These are phyloP conservation scores for Naegleria gruberi DNA, from an alignment of 208 protist species.

Conservation along the genomic window DNA sequence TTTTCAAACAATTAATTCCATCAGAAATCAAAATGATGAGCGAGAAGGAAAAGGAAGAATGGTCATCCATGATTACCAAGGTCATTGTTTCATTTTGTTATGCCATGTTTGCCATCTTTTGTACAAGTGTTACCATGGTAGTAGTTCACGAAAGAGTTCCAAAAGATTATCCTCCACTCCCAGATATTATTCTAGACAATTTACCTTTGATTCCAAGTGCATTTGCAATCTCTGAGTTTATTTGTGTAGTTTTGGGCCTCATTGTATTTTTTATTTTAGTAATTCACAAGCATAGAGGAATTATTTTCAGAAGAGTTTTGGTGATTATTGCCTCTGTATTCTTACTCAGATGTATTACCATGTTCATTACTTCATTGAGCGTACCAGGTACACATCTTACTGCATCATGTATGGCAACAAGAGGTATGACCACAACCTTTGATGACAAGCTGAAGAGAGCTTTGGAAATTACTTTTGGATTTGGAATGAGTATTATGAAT, in stretches of 20 bases:
- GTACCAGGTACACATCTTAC: constrained; percentile 27
- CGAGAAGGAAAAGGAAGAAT: background rate
- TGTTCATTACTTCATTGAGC: constrained; percentile 24
- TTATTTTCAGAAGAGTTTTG: constrained; percentile 25
- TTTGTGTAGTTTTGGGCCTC: background rate
- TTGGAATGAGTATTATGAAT: constrained; percentile 26
- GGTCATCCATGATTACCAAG: background rate
- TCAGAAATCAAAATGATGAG: background rate
- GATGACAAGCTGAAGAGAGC: constrained; percentile 25
- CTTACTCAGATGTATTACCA: constrained; percentile 27
- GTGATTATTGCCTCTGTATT: constrained; percentile 26
- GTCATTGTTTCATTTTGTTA: background rate
- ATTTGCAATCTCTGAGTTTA: constrained; percentile 15
- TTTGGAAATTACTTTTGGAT: constrained; percentile 3
- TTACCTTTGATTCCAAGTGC: constrained; percentile 22
- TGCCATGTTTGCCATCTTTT: constrained; percentile 7
- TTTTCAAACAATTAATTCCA: background rate
- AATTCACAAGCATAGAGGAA: constrained; percentile 19
- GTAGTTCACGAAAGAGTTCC: constrained; percentile 29
- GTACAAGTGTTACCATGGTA: constrained; percentile 27
- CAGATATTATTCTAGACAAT: constrained; percentile 33
- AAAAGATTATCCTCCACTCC: constrained; percentile 28
- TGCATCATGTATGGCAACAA: background rate
- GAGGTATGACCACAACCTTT: background rate
- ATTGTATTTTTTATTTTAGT: constrained; percentile 16